These are phyloP conservation scores for Phaffia australis DNA, from an alignment of 768 basidiomycete genomes.

Conservation along the genomic window DNA sequence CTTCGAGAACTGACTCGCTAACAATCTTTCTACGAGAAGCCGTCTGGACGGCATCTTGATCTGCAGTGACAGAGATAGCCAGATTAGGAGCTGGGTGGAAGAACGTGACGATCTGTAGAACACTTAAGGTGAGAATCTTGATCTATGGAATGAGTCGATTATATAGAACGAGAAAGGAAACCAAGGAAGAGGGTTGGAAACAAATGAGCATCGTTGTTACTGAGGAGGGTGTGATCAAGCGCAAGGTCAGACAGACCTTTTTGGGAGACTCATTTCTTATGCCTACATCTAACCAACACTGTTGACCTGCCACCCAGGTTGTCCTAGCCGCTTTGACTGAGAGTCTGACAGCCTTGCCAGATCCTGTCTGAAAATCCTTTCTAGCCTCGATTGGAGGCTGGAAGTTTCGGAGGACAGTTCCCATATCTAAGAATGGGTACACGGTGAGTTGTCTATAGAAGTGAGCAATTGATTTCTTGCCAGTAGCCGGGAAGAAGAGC, in stretches of 20 bases:
- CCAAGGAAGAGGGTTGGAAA: neutral
- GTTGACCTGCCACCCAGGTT: constrained; percentile 73
- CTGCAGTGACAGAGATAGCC: constrained; percentile 12
- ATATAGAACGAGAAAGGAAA: neutral
- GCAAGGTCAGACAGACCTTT: constrained; percentile 34
- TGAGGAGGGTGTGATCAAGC: neutral
- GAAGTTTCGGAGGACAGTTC: constrained; percentile 51
- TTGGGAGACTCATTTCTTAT: constrained; percentile 61
- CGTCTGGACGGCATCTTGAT: constrained; percentile 50
- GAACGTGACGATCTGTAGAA: constrained; percentile 55
- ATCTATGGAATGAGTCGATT: constrained; percentile 37
- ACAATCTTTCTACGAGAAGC: constrained; percentile 54
- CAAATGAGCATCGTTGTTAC: neutral
- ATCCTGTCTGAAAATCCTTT: constrained; percentile 53
- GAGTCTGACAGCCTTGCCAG: constrained; percentile 51
- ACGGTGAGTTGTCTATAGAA: constrained; percentile 75
- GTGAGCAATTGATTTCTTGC: constrained; percentile 66
- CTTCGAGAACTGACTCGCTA: constrained; percentile 54
- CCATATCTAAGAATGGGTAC: constrained; percentile 62
- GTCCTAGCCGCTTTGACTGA: constrained; percentile 58
- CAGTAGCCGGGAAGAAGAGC: constrained; percentile 54
- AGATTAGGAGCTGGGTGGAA: constrained; percentile 50
- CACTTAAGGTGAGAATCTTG: constrained; percentile 52
- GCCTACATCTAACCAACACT: constrained; percentile 54
- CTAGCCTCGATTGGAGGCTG: constrained; percentile 52